Conservation (phyloP, 352 stramenopile species). For the Phytophthora pluvialis region DNA sequence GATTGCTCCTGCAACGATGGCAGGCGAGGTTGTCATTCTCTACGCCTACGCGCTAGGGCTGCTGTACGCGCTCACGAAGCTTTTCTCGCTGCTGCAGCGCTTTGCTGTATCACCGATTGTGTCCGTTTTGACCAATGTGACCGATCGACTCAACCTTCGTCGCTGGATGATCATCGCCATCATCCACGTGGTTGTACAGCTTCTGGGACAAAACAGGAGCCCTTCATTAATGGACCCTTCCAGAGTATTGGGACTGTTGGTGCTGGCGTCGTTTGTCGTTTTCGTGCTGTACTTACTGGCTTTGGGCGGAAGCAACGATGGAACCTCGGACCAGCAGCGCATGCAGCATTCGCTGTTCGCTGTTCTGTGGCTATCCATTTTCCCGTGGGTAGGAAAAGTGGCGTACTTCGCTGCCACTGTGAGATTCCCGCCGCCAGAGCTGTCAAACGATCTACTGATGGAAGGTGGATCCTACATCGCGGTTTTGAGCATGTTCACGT, state of each 20-base stretch:
- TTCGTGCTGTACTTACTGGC: slow-evolving; percentile 59
- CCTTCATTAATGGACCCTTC: slow-evolving; percentile 35
- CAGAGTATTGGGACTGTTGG: slow-evolving; percentile 55
- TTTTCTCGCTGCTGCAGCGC: slow-evolving; percentile 47
- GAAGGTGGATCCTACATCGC: slow-evolving; percentile 48
- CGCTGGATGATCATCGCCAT: slow-evolving; percentile 58
- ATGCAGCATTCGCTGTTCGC: slow-evolving; percentile 68
- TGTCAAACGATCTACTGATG: slow-evolving; percentile 55
- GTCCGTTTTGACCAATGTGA: slow-evolving; percentile 32
- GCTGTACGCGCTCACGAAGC: slow-evolving; percentile 47
- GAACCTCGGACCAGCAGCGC: slow-evolving; percentile 55
- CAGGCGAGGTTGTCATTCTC: slow-evolving; percentile 45
- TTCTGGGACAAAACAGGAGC: slow-evolving; percentile 46
- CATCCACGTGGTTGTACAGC: slow-evolving; percentile 46
- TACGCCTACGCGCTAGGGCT: slow-evolving; percentile 67
- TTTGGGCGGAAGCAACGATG: slow-evolving; percentile 46
- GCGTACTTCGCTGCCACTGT: slow-evolving; percentile 61
- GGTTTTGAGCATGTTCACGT: slow-evolving; percentile 50
- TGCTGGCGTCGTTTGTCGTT: slow-evolving; percentile 50
- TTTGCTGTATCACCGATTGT: slow-evolving; percentile 45
- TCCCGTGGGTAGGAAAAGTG: slow-evolving; percentile 74
- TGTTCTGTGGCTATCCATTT: slow-evolving; percentile 55
- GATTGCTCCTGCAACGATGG: slow-evolving; percentile 3
- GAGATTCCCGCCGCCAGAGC: slow-evolving; percentile 38
- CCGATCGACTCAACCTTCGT: slow-evolving; percentile 38